Percentiles rank a stretch among this genome's conserved stretches.
Conservation (phyloP, 2,329 filamentous ascomycete genomes). For the Ophiostoma perfectum region DNA sequence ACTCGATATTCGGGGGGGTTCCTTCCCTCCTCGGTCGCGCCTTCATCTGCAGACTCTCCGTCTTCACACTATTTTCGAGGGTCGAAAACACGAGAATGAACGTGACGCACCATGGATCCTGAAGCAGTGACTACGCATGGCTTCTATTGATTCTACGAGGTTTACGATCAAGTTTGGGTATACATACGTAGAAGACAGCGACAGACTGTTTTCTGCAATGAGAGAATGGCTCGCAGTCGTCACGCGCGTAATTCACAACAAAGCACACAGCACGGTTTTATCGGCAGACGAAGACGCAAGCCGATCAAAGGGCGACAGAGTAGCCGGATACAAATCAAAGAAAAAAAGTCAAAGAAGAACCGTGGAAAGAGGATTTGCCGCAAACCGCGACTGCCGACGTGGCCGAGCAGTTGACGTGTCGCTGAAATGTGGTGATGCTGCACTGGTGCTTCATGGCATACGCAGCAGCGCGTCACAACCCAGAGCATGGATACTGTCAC, state of each 20-base stretch:
- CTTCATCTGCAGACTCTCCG: constrained; percentile 9
- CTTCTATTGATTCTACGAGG: too few relatives aligned
- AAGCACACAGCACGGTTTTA: background rate
- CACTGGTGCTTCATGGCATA: background rate
- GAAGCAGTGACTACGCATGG: background rate
- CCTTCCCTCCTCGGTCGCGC: constrained; percentile 4
- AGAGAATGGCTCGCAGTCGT: background rate
- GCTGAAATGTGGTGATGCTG: background rate
- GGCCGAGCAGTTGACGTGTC: background rate
- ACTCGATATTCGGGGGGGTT: constrained; percentile 1
- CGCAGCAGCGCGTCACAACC: background rate
- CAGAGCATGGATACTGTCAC: background rate
- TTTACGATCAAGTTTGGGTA: too few relatives aligned
- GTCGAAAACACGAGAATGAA: background rate
- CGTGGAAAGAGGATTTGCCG: background rate
- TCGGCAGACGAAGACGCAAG: background rate
- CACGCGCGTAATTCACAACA: background rate
- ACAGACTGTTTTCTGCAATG: background rate
- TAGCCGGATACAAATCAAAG: background rate
- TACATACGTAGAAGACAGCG: background rate
- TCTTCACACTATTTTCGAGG: background rate
- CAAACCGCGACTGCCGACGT: background rate
- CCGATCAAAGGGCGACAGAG: background rate
- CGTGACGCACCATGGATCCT: background rate
- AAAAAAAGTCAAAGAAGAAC: background rate